These are phyloP conservation scores for Puccinia horiana DNA, from an alignment of 1,284 basidiomycete genomes.

Conservation along the genomic window DNA sequence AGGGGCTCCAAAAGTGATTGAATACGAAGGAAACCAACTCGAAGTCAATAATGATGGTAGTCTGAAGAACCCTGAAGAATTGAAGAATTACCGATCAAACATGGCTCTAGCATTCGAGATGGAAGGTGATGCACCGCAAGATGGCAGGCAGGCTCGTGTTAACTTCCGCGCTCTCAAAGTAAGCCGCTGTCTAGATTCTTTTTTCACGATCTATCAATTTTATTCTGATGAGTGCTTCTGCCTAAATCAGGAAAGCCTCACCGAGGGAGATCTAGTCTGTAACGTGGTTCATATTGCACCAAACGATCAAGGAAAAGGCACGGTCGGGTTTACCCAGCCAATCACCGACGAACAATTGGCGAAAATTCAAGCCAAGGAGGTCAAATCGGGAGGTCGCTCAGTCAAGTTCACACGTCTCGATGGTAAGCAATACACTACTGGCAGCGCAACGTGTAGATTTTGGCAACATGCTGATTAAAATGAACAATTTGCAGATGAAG, in stretches of 20 bases:
- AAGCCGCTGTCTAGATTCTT: neutral
- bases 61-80: constrained; percentile 35
- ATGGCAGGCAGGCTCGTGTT: constrained; percentile 31
- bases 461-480: neutral
- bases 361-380: constrained; percentile 37
- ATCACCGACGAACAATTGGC: constrained; percentile 34
- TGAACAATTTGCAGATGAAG: constrained; percentile 12
- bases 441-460: neutral
- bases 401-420: constrained; percentile 28
- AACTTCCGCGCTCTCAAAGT: constrained; percentile 44
- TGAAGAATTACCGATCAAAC: constrained; percentile 40
- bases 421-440: constrained; percentile 21
- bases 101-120: constrained; percentile 45
- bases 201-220: neutral
- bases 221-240: neutral
- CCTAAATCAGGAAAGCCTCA: constrained; percentile 18
- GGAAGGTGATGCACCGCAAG: constrained; percentile 32
- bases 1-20: neutral
- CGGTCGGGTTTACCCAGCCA: constrained; percentile 19
- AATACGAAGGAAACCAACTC: constrained; percentile 45
- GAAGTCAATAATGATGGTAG: constrained; percentile 36
- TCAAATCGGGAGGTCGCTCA: constrained; percentile 41
- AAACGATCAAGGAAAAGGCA: constrained; percentile 11
- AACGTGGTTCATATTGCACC: constrained; percentile 14
- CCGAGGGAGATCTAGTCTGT: constrained; percentile 38